A percentile compares a stretch with the other conserved stretches of the same genome.
These are phyloP conservation scores for Fistulinella prunicolor DNA, from an alignment of 768 basidiomycete genomes.

Conservation along the genomic window DNA sequence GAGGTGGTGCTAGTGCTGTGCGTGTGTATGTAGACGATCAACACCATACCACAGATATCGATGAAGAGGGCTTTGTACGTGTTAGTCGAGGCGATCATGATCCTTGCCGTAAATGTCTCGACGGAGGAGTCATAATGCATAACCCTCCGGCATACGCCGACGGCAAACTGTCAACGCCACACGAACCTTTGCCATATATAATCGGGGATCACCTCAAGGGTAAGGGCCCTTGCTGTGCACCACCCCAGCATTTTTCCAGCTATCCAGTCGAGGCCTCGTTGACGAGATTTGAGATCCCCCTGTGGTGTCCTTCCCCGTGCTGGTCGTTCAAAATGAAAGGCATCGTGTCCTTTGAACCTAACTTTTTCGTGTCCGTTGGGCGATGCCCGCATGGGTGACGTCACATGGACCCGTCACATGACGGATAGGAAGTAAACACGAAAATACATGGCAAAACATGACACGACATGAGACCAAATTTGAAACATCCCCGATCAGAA, in stretches of 20 bases:
- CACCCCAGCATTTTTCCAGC: constrained; percentile 1
- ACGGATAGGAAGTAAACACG: constrained; percentile 14
- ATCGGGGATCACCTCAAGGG: constrained; percentile 18
- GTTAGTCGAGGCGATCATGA: no score
- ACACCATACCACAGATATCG: background rate
- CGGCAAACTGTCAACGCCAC: constrained; percentile 27
- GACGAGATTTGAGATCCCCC: background rate
- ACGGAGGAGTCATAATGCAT: constrained; percentile 14
- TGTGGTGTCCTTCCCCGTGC: no score
- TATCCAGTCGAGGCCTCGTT: background rate
- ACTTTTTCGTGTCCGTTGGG: constrained; percentile 12
- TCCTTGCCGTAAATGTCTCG: background rate
- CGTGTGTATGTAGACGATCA: no score
- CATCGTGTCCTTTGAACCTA: constrained; percentile 21
- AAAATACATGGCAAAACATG: constrained; percentile 21
- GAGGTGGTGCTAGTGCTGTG: no score
- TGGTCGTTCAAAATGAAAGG: constrained; percentile 12
- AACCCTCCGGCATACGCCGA: constrained; percentile 16
- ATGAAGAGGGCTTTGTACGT: constrained; percentile 1
- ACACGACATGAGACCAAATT: constrained; percentile 13
- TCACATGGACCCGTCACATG: constrained; percentile 22
- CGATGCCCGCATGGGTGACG: constrained; percentile 16
- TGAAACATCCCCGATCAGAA: constrained; percentile 32
- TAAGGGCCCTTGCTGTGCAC: constrained; percentile 11
- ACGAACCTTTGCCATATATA: constrained; percentile 24